These are phyloP conservation scores for Exobasidium rhododendri DNA, from an alignment of 1,284 basidiomycete species.

Conservation along the genomic window DNA sequence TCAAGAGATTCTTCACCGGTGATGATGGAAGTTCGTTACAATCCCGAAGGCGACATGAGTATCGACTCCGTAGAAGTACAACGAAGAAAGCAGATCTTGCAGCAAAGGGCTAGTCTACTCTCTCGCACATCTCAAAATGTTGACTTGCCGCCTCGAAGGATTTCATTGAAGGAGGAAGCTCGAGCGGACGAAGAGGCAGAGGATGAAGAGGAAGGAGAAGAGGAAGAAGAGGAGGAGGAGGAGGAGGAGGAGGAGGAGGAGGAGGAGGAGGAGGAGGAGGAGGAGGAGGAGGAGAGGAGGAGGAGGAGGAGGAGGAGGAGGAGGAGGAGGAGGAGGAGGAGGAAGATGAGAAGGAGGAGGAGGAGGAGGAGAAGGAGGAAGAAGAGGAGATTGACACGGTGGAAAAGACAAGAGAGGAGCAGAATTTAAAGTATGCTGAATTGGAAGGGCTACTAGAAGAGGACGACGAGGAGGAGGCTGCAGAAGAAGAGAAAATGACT, in stretches of 20 bases:
- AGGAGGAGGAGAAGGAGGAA: background rate
- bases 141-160: background rate
- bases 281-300: background rate
- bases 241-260: background rate
- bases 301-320: background rate
- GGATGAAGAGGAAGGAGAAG: background rate
- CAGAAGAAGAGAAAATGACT: background rate
- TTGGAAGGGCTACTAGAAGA: background rate
- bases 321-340: background rate
- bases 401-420: background rate
- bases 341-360: background rate
- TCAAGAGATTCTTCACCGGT: background rate
- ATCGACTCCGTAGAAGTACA: background rate
- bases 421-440: background rate
- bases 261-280: background rate
- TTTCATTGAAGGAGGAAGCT: background rate
- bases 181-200: background rate
- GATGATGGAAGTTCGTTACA: background rate
- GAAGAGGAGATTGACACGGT: background rate
- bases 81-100: background rate
- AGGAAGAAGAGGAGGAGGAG: background rate
- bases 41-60: constrained; percentile 6
- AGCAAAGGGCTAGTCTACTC: background rate
- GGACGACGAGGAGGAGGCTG: background rate
- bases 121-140: background rate